These are phyloP conservation scores for Luffa aegyptiaca DNA, from an alignment of 306 rosid species.

Conservation along the genomic window DNA sequence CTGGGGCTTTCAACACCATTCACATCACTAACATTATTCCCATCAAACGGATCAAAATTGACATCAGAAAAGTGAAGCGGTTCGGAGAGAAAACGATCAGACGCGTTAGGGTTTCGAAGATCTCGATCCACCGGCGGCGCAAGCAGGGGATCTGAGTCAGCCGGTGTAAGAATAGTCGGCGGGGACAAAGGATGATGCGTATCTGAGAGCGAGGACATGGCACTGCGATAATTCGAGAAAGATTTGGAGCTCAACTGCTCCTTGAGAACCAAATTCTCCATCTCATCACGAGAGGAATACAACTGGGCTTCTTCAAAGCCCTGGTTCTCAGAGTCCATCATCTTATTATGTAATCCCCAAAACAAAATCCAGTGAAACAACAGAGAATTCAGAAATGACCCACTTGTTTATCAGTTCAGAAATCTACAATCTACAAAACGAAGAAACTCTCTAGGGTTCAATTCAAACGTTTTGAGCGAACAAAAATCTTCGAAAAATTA, in stretches of 20 bases:
- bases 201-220: conserved; percentile 44
- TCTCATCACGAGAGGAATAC: conserved; percentile 31
- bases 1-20: conserved; percentile 50
- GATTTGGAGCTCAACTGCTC: conserved; percentile 37
- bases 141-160: conserved; percentile 30
- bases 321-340: conserved; percentile 83
- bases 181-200: conserved; percentile 40
- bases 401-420: neutral
- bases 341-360: conserved; percentile 13
- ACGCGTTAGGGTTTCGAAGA: conserved; percentile 26
- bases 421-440: neutral
- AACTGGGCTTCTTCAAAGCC: conserved; percentile 43
- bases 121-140: conserved; percentile 34
- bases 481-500: neutral
- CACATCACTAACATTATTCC: conserved; percentile 20
- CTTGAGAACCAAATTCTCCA: conserved; percentile 53
- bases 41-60: conserved; percentile 59
- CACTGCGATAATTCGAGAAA: conserved; percentile 61
- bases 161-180: conserved; percentile 15
- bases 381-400: neutral
- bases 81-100: conserved; percentile 42
- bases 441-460: neutral
- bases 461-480: neutral
- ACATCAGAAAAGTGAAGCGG: conserved; percentile 68
- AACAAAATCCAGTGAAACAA: neutral